Base-by-base conservation (phyloP, 306 rosid genomes). In the Quercus alba region DNA sequence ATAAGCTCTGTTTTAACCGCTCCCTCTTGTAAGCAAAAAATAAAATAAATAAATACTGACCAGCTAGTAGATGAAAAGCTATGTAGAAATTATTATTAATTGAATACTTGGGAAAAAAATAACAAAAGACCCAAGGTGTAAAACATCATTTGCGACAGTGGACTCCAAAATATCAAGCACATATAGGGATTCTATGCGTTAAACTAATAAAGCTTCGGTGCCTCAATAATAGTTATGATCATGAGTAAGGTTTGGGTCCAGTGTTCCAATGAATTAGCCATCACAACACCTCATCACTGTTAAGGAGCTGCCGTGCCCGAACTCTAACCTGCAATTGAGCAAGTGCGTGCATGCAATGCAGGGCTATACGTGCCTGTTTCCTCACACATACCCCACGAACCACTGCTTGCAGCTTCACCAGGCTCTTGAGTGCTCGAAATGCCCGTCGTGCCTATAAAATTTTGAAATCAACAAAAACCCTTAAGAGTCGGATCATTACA, bases 331-430 rank as follows among this genome's bases (percentile, higher is more conserved):
- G 98, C 77, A 95, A 84, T 5, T 85, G 86, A 4, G 89, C 92
- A 13, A 95, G 84, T 0, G 91, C 88, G 2, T 87, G 91, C 97
- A 95, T 91, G 86, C 94, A 95, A 10, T 88, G 90, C 81, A 91
- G 82, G 2, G 98, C 98, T 12, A 91, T 57, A 10, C 94, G 89
- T 0, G 97, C 83, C 51, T 93, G 98, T 52, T 80, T 90, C 86
- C 96, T 88, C 62, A 78, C 92, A 1, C 58, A 62, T 71, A 68
- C 93, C 49, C 99, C 98, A 0, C 98, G 89, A 76, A 76, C 93
- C 92, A 93, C 71, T 19, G 99, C 97, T 82, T 94, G 99, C 74
- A 93, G 79, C 87, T 90, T 94, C 86, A 93, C 99, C 44, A 95
- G 79, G 80, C 98, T 85, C 84, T 52, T 90, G 20, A 91, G 91